These are phyloP conservation scores for Dothistroma pini DNA, from an alignment of 2,329 filamentous ascomycete species.

Conservation along the genomic window DNA sequence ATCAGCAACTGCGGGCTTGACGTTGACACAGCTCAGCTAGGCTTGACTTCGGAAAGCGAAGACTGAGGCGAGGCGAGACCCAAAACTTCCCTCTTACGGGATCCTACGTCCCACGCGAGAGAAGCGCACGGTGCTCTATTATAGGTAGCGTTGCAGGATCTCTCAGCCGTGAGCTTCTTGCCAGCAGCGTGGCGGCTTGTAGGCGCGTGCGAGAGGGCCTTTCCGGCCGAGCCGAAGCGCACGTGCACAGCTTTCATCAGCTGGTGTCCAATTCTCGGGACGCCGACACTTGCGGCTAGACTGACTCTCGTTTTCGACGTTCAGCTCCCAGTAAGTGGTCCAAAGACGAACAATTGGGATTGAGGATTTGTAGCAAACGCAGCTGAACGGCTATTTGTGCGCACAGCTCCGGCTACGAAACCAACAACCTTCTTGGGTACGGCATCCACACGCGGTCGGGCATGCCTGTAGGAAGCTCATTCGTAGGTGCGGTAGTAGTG, in stretches of 20 bases:
- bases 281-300: too few relatives aligned
- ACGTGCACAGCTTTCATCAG: too few relatives aligned
- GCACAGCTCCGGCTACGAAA: neutral
- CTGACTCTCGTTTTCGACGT: neutral
- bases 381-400: neutral
- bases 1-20: neutral
- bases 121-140: neutral
- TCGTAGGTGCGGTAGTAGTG: too few relatives aligned
- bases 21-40: neutral
- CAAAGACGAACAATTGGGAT: neutral
- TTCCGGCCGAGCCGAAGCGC: too few relatives aligned
- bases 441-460: too few relatives aligned
- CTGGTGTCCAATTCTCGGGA: too few relatives aligned
- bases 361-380: neutral
- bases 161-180: neutral
- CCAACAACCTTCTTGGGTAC: too few relatives aligned
- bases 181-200: neutral
- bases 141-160: neutral
- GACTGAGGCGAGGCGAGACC: neutral
- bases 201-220: neutral
- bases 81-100: neutral
- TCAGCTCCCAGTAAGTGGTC: neutral
- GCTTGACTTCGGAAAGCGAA: neutral
- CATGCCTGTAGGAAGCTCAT: too few relatives aligned
- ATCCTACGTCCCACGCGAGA: neutral